Evolutionary conservation across 371 early-diverging fungal species (phyloP).

Genomic region (Dichotomocladium elegans): DNA sequence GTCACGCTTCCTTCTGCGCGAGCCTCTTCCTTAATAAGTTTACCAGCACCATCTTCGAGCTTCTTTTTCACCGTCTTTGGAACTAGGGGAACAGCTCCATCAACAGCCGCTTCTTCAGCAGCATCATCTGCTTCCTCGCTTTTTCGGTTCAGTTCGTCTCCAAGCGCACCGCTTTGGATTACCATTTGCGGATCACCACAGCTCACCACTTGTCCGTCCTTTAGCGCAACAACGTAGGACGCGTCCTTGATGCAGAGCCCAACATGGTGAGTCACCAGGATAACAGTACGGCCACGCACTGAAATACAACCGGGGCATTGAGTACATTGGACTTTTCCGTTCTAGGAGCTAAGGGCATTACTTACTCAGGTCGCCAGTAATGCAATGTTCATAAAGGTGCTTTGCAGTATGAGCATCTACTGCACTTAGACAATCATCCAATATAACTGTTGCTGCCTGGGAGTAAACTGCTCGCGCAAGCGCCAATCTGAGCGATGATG

Average conservation of each 20-base stretch:
- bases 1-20: constrained; percentile 65
- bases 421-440: constrained; percentile 82
- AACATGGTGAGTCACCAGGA: constrained; percentile 87
- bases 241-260: constrained; percentile 69
- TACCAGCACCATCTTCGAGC: constrained; percentile 17
- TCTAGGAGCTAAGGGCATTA: not conserved
- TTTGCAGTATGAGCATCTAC: constrained; percentile 87
- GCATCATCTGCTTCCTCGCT: constrained; percentile 13
- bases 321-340: not conserved
- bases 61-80: constrained; percentile 5
- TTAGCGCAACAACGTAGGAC: constrained; percentile 65
- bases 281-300: constrained; percentile 71
- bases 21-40: constrained; percentile 65
- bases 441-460: constrained; percentile 59
- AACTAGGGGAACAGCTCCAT: constrained; percentile 31
- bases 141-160: constrained; percentile 33
- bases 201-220: constrained; percentile 61
- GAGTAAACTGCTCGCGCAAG: constrained; percentile 82
- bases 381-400: constrained; percentile 67
- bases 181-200: constrained; percentile 53
- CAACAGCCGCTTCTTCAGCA: constrained; percentile 21
- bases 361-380: constrained; percentile 50
- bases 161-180: constrained; percentile 43
- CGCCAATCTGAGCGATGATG: constrained; percentile 46
- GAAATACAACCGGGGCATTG: not conserved